Evolutionary conservation across 225 moss, liverwort and hornwort species (phyloP).

Genomic region (Climacium dendroides): DNA sequence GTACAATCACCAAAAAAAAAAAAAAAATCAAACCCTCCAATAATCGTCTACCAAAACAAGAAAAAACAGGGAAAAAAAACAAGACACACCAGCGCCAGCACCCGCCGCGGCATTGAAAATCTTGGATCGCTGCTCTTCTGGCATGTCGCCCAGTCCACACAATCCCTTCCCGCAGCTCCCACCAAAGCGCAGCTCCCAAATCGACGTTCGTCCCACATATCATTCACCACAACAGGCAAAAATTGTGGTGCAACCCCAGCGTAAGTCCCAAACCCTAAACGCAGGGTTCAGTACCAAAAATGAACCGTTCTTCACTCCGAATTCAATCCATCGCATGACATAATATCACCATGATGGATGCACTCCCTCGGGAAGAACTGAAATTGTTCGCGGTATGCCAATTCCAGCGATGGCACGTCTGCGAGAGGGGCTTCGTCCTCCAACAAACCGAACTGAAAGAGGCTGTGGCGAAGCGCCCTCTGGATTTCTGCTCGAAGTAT

Average conservation of each 20-base stretch:
- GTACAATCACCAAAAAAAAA: too few species aligned
- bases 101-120: conserved; percentile 94
- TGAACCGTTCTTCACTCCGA: not conserved
- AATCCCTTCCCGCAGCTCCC: conserved; percentile 9
- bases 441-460: too few species aligned
- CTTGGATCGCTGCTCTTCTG: conserved; percentile 98
- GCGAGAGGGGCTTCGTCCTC: too few species aligned
- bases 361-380: too few species aligned
- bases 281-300: not conserved
- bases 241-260: not conserved
- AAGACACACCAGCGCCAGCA: conserved; percentile 59
- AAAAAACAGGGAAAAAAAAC: not conserved
- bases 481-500: not conserved
- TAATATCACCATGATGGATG: not conserved
- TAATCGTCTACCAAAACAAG: not conserved
- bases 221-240: not conserved
- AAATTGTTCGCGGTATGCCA: not conserved
- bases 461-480: not conserved
- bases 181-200: not conserved
- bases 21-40: not conserved
- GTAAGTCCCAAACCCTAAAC: not conserved
- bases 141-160: conserved; percentile 38
- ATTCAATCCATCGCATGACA: not conserved
- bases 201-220: conserved; percentile 26
- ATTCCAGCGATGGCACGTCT: not conserved